These are phyloP conservation scores for Heterobasidion annosum DNA, from an alignment of 1,284 basidiomycete species.

Conservation along the genomic window DNA sequence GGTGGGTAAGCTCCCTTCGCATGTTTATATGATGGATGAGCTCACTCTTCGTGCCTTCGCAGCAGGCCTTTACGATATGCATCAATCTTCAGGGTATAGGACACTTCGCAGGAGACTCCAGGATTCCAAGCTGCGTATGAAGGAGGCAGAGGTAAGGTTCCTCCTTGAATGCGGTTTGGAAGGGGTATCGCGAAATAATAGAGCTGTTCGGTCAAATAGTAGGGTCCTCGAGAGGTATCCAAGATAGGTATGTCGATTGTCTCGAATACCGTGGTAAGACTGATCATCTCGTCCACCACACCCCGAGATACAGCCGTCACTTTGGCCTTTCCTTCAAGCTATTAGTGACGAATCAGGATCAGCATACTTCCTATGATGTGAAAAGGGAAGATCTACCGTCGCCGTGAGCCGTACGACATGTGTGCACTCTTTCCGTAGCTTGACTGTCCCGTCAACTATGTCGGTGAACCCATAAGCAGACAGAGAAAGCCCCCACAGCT, in stretches of 20 bases:
- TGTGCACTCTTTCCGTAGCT: slow-evolving; percentile 23
- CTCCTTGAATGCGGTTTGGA: slow-evolving; percentile 23
- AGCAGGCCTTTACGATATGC: slow-evolving; percentile 32
- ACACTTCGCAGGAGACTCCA: slow-evolving; percentile 27
- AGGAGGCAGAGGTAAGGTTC: slow-evolving; percentile 26
- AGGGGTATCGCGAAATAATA: slow-evolving; percentile 31
- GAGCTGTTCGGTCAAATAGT: slow-evolving; percentile 18
- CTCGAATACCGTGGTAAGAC: slow-evolving; percentile 19
- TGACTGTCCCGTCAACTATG: slow-evolving; percentile 29
- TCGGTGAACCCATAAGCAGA: slow-evolving; percentile 34
- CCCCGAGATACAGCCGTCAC: slow-evolving; percentile 24
- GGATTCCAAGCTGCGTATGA: slow-evolving; percentile 27
- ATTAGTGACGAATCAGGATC: slow-evolving; percentile 1
- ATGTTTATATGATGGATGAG: slow-evolving; percentile 1
- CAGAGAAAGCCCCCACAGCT: slow-evolving; percentile 26
- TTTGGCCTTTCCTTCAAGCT: slow-evolving; percentile 31
- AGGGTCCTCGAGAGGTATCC: slow-evolving; percentile 10
- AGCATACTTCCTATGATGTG: not conserved
- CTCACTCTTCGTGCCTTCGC: slow-evolving; percentile 33
- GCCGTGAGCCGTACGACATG: slow-evolving; percentile 23
- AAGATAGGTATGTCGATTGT: slow-evolving; percentile 22
- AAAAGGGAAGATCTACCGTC: slow-evolving; percentile 20
- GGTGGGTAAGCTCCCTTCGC: slow-evolving; percentile 1
- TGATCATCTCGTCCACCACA: slow-evolving; percentile 14
- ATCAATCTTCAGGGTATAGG: slow-evolving; percentile 29